Base-by-base conservation (phyloP, 768 basidiomycete genomes). In the Mrakia hoshinonis region DNA sequence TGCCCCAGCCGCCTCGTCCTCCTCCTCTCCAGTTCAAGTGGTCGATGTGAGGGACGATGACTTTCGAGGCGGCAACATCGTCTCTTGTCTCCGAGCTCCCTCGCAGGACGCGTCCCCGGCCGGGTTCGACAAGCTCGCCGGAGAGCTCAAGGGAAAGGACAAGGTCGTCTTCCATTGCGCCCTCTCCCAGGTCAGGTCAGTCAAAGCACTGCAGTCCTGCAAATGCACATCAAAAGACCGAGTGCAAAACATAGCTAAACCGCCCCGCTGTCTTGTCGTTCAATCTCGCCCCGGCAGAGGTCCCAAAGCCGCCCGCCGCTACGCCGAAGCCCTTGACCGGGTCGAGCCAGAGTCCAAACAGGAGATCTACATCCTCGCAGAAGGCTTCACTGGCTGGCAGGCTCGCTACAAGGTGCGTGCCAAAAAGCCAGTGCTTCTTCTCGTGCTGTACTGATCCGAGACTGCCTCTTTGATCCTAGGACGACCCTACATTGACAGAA, bases 1-100 rank as follows among this genome's bases (percentile, higher is more conserved):
- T 15, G 11, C 64, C 10, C 48, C 64, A 1, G 0, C 26, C 20
- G 4, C 64, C 11, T 11, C 46, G 18, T 26, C 47, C 31, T 7
- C 26, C 2, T 26, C 43, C 43, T 22, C 62, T 22, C 2, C 38
- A n/a, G 15, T 66, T 31, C 31, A 22, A 24, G 31, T 66, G 6
- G 46, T 66, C 64, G 64, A 66, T 31, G 64, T 66, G 24, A 46
- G 64, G 29, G 64, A 66, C 48, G 64, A 66, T 31, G 64, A 66
- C 48, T 66, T 66, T 29, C 46, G 1, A 0, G 64, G 64, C 18
- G 64, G 64, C 24, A 66, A 66, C 64, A 66, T 66, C 64, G 64
- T 51, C 20, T 12, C 26, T 0, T 22, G 22, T 10, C 29, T 43
- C 5, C 46, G 26, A 24, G 20, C 29, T 5, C 64, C 64, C 20